Evolutionary conservation across 129 eudicot species (phyloP), one percentile per base, ranked within the genome.

Genomic region (Ambrosia trifida): DNA sequence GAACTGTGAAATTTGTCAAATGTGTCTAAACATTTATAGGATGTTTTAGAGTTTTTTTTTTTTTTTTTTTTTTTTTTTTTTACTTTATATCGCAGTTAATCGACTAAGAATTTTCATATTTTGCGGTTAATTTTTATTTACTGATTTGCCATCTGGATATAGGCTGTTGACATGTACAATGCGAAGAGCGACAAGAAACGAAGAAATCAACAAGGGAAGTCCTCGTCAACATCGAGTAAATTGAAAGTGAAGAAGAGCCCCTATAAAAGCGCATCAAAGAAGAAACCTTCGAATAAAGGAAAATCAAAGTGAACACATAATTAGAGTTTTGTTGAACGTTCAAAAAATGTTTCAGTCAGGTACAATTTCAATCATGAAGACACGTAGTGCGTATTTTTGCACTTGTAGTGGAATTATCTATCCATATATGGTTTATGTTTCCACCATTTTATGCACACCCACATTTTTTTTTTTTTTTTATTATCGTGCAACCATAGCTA

Each of bases 131-230:
- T 40, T 11, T 20, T 18, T 68, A 60, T 24, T 62, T 30, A 61
- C 38, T 52, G 14, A 46, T 54, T 35, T 75, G 9, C 14, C 75
- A 19, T 9, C 14, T 78, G 62, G 53, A 51, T 73, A 50, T 73
- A 94, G 97, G 99, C 99, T 40, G 96, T 90, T 49, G 89, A 84
- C 86, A 85, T 87, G 96, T 84, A 90, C 81, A 94, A 90, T 38
- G 86, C 78, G 79, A 91, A 85, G 83, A 87, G 78, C 16, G 97
- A 94, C 59, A 94, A 90, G 85, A 84, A 84, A 72, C 71, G 89
- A 53, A 86, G 67, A 56, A 84, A 72, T 66, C 82, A 90, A 45
- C 83, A 77, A 14, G 90, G 89, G 31, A 86, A 82, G 44, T 70
- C 83, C 1, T 79, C 84, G 20, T 75, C 95, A 7, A 62, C 76